These are phyloP conservation scores for Linum lewisii DNA, from an alignment of 345 rosid species.

Conservation along the genomic window DNA sequence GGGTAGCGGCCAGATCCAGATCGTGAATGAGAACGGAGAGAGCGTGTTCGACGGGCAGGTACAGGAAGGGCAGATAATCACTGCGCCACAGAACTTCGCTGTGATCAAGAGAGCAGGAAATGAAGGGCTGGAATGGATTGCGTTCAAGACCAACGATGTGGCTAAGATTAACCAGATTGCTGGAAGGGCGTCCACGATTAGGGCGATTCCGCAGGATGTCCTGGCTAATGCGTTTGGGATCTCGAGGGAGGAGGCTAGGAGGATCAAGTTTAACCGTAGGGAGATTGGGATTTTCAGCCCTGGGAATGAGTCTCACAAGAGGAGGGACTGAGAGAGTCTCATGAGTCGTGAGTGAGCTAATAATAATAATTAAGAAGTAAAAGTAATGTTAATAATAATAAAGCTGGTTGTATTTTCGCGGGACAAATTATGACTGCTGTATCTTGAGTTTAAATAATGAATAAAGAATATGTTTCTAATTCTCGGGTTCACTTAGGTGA, in stretches of 20 bases:
- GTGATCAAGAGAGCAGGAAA: slow-evolving; percentile 22
- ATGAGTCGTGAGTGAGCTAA: too few relatives aligned
- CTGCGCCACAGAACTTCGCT: slow-evolving; percentile 27
- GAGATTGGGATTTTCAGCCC: slow-evolving; percentile 4
- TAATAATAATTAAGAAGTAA: too few relatives aligned
- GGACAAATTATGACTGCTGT: too few relatives aligned
- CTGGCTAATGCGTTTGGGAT: slow-evolving; percentile 23
- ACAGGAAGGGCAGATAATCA: slow-evolving; percentile 25
- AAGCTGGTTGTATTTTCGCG: neutral
- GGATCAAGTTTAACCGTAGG: slow-evolving; percentile 20
- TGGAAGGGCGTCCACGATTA: slow-evolving; percentile 20
- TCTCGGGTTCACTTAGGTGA: too few relatives aligned
- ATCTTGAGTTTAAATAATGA: too few relatives aligned
- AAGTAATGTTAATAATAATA: too few relatives aligned
- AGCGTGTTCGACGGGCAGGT: slow-evolving; percentile 20
- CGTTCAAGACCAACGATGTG: slow-evolving; percentile 27
- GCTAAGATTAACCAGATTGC: slow-evolving; percentile 23
- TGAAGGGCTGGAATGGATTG: slow-evolving; percentile 28
- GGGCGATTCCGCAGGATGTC: slow-evolving; percentile 28
- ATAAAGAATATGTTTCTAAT: too few relatives aligned
- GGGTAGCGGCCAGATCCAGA: slow-evolving; percentile 27
- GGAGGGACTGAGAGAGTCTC: neutral
- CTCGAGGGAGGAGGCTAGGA: slow-evolving; percentile 26
- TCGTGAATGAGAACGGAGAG: slow-evolving; percentile 24
- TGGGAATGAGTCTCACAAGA: neutral